These are phyloP conservation scores for Sideroxylon spinosum DNA, from an alignment of 179 eudicot species.

Conservation along the genomic window DNA sequence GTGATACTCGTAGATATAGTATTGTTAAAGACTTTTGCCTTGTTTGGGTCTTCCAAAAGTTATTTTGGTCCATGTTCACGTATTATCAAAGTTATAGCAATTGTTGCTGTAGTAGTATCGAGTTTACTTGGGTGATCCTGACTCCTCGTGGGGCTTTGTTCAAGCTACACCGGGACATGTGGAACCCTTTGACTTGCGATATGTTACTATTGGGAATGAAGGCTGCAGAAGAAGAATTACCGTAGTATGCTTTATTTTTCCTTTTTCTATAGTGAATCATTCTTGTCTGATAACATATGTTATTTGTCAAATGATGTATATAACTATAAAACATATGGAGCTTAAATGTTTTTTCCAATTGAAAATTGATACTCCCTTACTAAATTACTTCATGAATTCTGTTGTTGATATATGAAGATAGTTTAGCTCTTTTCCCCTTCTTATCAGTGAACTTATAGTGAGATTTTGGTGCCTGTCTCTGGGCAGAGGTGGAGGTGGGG, in stretches of 20 bases:
- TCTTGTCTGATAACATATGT: not conserved
- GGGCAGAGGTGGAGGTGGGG: no score
- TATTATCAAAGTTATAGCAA: not conserved
- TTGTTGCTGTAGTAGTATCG: constrained; percentile 38
- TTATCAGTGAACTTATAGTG: no score
- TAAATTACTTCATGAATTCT: not conserved
- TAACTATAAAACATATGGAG: not conserved
- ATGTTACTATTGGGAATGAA: constrained; percentile 88
- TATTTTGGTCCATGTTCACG: no score
- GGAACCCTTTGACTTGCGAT: constrained; percentile 81
- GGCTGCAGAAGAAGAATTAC: constrained; percentile 70
- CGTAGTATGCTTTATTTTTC: constrained; percentile 43
- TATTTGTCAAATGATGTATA: not conserved
- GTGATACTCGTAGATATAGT: no score
- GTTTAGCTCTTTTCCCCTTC: not conserved
- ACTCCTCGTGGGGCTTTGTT: constrained; percentile 79
- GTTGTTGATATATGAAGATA: not conserved
- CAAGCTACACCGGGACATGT: constrained; percentile 94
- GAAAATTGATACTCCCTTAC: not conserved
- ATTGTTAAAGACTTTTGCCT: no score
- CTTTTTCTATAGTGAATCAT: not conserved
- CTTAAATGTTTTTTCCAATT: not conserved
- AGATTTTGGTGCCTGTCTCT: no score
- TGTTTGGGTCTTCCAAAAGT: no score
- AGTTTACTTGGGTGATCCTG: constrained; percentile 82